These are phyloP conservation scores for Podaxis carcinomalis DNA, from an alignment of 768 basidiomycete species.

Conservation along the genomic window DNA sequence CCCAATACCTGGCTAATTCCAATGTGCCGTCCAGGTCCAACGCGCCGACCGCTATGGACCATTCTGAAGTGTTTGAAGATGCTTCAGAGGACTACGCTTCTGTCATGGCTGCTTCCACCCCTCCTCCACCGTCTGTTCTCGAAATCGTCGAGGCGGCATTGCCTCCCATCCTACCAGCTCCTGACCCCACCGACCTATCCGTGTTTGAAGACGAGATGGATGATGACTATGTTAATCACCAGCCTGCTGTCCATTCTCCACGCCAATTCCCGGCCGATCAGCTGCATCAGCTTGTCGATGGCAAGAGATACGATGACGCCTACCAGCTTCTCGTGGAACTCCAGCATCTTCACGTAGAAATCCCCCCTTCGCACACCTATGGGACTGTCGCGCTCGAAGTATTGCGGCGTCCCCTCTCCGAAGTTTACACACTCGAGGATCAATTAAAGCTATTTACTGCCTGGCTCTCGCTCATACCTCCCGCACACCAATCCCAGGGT, in stretches of 20 bases:
- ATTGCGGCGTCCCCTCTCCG: conserved; percentile 11
- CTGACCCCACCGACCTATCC: conserved; percentile 17
- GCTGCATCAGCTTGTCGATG: conserved; percentile 20
- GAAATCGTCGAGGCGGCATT: conserved; percentile 24
- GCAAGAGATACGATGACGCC: conserved; percentile 23
- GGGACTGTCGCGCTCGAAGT: conserved; percentile 23
- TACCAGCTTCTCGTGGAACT: conserved; percentile 29
- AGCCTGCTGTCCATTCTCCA: conserved; percentile 7
- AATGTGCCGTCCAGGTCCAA: not conserved
- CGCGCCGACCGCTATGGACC: not conserved
- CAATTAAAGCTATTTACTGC: conserved; percentile 17
- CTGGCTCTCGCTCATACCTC: conserved; percentile 34
- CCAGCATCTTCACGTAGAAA: conserved; percentile 20
- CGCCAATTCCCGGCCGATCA: conserved; percentile 9
- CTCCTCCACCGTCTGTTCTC: conserved; percentile 18
- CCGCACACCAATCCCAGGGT: not conserved
- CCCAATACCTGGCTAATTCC: not conserved
- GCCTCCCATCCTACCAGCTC: conserved; percentile 25
- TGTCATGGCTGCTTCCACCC: conserved; percentile 12
- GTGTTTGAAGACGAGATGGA: conserved; percentile 30
- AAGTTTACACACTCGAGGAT: conserved; percentile 6
- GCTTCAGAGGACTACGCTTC: conserved; percentile 24
- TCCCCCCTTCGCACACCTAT: conserved; percentile 26
- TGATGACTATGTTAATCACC: conserved; percentile 19
- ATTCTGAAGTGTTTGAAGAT: conserved; percentile 26